Evolutionary conservation across 23 red algal species (phyloP).

Genomic region (Gracilaria gracilis): DNA sequence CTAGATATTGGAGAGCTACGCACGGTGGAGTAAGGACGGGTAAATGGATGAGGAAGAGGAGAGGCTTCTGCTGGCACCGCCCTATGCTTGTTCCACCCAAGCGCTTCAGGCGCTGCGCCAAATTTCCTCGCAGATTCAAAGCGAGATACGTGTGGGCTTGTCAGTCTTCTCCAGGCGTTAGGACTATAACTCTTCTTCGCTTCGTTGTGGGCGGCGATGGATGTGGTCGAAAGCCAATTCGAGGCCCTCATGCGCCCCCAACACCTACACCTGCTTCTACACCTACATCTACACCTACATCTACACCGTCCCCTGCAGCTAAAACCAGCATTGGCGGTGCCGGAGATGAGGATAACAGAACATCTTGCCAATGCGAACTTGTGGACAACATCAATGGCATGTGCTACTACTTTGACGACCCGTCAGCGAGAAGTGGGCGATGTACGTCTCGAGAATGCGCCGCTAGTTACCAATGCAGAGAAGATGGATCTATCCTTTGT

Average conservation of each 20-base stretch:
- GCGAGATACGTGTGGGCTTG: slow-evolving; percentile 25
- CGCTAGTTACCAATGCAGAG: not conserved
- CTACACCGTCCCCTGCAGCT: not conserved
- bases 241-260: not conserved
- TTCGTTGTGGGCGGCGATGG: slow-evolving; percentile 27
- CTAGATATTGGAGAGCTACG: slow-evolving; percentile 1
- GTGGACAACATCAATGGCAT: slow-evolving; percentile 1
- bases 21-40: not conserved
- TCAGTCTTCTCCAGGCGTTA: not conserved
- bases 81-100: slow-evolving; percentile 22
- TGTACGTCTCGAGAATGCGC: not conserved
- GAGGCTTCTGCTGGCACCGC: slow-evolving; percentile 23
- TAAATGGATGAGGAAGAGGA: not conserved
- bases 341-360: not conserved
- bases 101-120: not conserved
- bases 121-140: not conserved
- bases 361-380: not conserved
- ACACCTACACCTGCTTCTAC: not conserved
- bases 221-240: not conserved
- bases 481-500: slow-evolving; percentile 14
- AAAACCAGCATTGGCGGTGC: not conserved
- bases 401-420: slow-evolving; percentile 15
- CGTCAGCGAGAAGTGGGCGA: not conserved
- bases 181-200: slow-evolving; percentile 26
- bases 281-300: not conserved